Evolutionary conservation across 75 land plant species (phyloP), one percentile per base, ranked within the genome.

Genomic region (Isoetes taiwanensis): DNA sequence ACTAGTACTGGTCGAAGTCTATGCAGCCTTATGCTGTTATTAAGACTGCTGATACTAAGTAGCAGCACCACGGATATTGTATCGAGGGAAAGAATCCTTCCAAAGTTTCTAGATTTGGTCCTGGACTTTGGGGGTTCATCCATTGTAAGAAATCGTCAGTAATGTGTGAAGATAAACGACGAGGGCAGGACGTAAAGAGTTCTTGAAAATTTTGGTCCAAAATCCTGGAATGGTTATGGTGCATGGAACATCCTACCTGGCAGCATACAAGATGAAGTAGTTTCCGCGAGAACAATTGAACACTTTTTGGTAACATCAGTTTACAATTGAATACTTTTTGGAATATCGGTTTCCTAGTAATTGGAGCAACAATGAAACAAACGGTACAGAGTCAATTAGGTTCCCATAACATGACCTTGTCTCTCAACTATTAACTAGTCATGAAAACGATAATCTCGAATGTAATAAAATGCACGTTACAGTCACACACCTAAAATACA

Each of bases 131-230:
- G 30, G 32, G 53, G 38, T 9, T 43, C 71, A 17, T 23, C 30
- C 31, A 33, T 21, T 30, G 54, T 71, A n/a, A 28, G 29, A 27
- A 72, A 71, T 38, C 67, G 67, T 8, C 75, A 34, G 57, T 75
- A 14, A 72, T 75, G 78, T 72, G 64, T 65, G 61, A 69, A 9
- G 78, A 75, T 54, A 75, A 75, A 33, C 70, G 70, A 32, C 42
- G 54, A 46, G 77, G 77, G 2, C 25, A 33, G n/a, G 69, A 74
- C 30, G 77, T 74, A 0, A 26, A 69, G 42, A 41, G 12, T 65
- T 31, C 29, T 75, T n/a, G 69, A 75, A 4, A 71, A 65, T 39
- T 30, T 71, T 19, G 41, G 65, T 25, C 75, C 78, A 14, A 61
- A 61, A 31, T 58, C 56, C 29, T 34, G 37, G 0, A 61, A 71